Percentiles rank a stretch among this genome's conserved stretches.
phyloP scores from a whole-genome alignment of 2,329 filamentous ascomycete genomes.

The Penicillium sp. region DNA sequence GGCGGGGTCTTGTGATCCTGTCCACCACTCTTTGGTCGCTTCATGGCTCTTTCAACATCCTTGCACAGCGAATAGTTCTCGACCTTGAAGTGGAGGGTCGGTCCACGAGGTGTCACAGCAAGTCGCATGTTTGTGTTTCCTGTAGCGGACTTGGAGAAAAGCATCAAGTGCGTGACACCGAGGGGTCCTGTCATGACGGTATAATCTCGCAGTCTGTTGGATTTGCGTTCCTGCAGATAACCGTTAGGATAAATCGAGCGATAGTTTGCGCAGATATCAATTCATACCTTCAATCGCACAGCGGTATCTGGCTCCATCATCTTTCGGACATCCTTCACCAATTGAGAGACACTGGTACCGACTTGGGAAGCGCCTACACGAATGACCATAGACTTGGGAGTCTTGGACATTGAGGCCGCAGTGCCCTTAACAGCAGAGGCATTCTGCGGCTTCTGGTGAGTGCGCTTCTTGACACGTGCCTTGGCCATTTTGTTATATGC shows the following conservation, averaged over 20 bases:
- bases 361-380: constrained; percentile 93
- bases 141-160: constrained; percentile 85
- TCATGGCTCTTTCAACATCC: constrained; percentile 81
- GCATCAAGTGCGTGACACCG: constrained; percentile 86
- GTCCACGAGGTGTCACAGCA: constrained; percentile 82
- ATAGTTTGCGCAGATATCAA: not conserved
- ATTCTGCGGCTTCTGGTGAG: constrained; percentile 70
- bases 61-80: constrained; percentile 94
- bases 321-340: constrained; percentile 84
- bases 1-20: constrained; percentile 86
- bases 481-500: constrained; percentile 65
- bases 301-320: constrained; percentile 98
- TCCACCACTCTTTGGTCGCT: constrained; percentile 76
- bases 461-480: constrained; percentile 82
- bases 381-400: constrained; percentile 97
- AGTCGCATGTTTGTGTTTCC: constrained; percentile 93
- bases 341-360: constrained; percentile 84
- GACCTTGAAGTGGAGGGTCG: constrained; percentile 90
- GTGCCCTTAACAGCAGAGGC: constrained; percentile 54
- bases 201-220: constrained; percentile 88
- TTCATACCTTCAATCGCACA: constrained; percentile 69
- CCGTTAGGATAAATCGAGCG: constrained; percentile 7
- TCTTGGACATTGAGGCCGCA: constrained; percentile 63
- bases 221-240: constrained; percentile 67
- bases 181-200: constrained; percentile 93